Conservation (phyloP, 2,329 filamentous ascomycete species). For the Xylaria sp. region DNA sequence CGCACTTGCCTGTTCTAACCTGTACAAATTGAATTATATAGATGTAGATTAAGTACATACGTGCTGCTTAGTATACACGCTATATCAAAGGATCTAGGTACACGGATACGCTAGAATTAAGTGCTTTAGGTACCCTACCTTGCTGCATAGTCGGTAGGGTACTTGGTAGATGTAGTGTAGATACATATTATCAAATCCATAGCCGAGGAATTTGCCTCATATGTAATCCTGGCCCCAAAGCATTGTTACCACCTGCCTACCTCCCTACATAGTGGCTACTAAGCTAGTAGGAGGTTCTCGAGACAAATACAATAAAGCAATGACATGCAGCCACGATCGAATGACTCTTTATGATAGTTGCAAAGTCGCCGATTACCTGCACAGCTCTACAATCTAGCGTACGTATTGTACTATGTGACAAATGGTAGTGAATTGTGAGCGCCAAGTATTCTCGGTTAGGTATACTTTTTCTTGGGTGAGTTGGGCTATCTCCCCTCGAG, state of each 20-base stretch:
- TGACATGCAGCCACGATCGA: constrained; percentile 30
- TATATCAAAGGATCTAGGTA: neutral
- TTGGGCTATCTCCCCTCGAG: constrained; percentile 2
- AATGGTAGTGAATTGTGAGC: constrained; percentile 13
- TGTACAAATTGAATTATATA: neutral
- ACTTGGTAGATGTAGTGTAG: neutral
- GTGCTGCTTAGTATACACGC: neutral
- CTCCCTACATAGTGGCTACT: too few relatives aligned
- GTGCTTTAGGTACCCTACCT: too few relatives aligned
- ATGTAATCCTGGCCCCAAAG: neutral
- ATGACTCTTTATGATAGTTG: constrained; percentile 15
- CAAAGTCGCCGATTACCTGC: constrained; percentile 23
- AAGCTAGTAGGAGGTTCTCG: neutral
- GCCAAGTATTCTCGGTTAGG: constrained; percentile 30
- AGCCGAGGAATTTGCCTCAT: neutral
- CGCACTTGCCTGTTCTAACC: too few relatives aligned
- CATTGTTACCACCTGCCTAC: neutral
- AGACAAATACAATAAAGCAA: constrained; percentile 16
- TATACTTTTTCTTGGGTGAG: constrained; percentile 11
- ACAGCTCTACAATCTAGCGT: constrained; percentile 11
- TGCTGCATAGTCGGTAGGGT: too few relatives aligned
- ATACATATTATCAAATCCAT: neutral
- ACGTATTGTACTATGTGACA: neutral
- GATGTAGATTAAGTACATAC: neutral
- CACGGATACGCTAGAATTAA: neutral